Evolutionary conservation across 768 basidiomycete genomes (phyloP).

Genomic region (Termitomyces eurrhizus): DNA sequence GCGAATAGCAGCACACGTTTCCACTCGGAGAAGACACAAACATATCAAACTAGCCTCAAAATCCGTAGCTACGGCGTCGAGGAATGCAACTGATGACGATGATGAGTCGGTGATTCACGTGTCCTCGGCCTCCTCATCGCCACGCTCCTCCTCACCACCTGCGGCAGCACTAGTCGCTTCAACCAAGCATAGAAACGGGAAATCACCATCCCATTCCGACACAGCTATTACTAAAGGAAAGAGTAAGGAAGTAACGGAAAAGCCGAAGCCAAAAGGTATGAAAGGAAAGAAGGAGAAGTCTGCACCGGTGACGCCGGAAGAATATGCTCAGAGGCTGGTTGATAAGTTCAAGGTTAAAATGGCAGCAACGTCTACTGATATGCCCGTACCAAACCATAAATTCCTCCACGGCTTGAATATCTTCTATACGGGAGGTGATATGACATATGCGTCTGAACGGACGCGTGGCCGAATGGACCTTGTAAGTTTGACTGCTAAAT

Average conservation of each 20-base stretch:
- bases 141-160: constrained; percentile 25
- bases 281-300: constrained; percentile 35
- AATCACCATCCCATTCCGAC: background rate
- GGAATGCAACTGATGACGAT: constrained; percentile 19
- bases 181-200: constrained; percentile 4
- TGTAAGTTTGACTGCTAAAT: constrained; percentile 37
- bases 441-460: constrained; percentile 42
- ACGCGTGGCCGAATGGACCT: constrained; percentile 59
- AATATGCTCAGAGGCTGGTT: constrained; percentile 50
- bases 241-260: constrained; percentile 12
- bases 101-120: constrained; percentile 24
- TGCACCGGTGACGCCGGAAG: constrained; percentile 40
- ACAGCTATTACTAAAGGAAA: constrained; percentile 1
- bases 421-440: constrained; percentile 58
- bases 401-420: constrained; percentile 53
- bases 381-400: constrained; percentile 12
- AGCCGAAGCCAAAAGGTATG: constrained; percentile 20
- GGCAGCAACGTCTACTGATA: constrained; percentile 16
- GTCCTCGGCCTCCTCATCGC: constrained; percentile 31
- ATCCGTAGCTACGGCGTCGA: constrained; percentile 2
- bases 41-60: constrained; percentile 22
- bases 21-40: constrained; percentile 26
- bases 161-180: constrained; percentile 2
- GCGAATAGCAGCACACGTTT: constrained; percentile 30
- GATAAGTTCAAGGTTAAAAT: constrained; percentile 36